Conservation (phyloP, 2,329 filamentous ascomycete genomes). For the Ceratocystis cubensis region DNA sequence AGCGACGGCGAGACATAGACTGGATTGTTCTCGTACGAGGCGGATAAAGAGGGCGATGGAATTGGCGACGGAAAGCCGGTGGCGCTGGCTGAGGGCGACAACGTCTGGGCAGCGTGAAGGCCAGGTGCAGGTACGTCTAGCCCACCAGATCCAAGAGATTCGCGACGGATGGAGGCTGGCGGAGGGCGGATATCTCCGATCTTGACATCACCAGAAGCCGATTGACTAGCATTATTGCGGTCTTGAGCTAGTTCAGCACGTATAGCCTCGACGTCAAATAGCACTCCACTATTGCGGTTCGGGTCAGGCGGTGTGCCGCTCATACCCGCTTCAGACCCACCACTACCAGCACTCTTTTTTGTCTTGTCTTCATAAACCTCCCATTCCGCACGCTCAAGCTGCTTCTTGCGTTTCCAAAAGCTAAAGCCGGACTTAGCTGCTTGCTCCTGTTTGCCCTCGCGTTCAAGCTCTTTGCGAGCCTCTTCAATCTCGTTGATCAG, state of each 20-base stretch:
- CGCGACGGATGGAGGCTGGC: constrained; percentile 16
- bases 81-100: constrained; percentile 15
- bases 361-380: constrained; percentile 73
- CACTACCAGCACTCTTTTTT: constrained; percentile 28
- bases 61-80: constrained; percentile 6
- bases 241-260: constrained; percentile 72
- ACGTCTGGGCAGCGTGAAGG: background rate
- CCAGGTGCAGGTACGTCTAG: constrained; percentile 11
- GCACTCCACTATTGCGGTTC: constrained; percentile 44
- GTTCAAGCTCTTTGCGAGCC: constrained; percentile 74
- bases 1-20: constrained; percentile 9
- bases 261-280: constrained; percentile 95
- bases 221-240: constrained; percentile 43
- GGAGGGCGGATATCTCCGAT: constrained; percentile 17
- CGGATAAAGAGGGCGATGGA: constrained; percentile 10
- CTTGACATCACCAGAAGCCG: background rate
- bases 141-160: constrained; percentile 4
- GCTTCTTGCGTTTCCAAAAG: constrained; percentile 74
- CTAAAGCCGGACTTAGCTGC: constrained; percentile 51
- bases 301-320: constrained; percentile 33
- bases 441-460: constrained; percentile 46
- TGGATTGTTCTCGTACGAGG: constrained; percentile 11
- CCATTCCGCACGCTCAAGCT: constrained; percentile 74
- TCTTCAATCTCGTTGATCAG: constrained; percentile 95
- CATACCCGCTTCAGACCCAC: constrained; percentile 27